A percentile compares a stretch with the other conserved stretches of the same genome.
Conservation (phyloP, 148 eudicot genomes). For the Beta vulgaris region DNA sequence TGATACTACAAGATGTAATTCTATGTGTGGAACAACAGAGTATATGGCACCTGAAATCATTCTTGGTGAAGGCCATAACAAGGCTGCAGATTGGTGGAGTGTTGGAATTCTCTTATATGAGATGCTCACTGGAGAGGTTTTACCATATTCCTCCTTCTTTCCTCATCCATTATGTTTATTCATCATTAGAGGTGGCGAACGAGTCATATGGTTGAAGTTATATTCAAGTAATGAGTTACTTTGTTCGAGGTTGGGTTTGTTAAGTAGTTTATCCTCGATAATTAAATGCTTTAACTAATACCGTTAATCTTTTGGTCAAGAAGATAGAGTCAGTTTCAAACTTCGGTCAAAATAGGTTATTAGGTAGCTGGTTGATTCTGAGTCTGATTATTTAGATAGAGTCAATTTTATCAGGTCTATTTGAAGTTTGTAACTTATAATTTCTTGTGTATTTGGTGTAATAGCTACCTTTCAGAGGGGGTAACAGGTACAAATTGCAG, state of each 20-base stretch:
- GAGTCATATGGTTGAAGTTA: too few species aligned
- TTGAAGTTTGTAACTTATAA: background rate
- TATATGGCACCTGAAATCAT: constrained; percentile 59
- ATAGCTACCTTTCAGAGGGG: constrained; percentile 79
- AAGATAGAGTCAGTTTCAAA: too few species aligned
- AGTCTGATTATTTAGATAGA: background rate
- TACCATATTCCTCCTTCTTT: background rate
- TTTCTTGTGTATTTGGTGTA: constrained; percentile 13
- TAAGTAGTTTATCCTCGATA: too few species aligned
- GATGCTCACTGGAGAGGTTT: constrained; percentile 60
- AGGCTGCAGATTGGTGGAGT: constrained; percentile 62
- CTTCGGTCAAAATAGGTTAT: too few species aligned
- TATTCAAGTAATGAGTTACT: too few species aligned
- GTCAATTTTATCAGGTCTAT: background rate
- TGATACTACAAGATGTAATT: constrained; percentile 39
- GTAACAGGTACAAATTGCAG: constrained; percentile 65
- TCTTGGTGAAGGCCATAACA: constrained; percentile 50
- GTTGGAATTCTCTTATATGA: constrained; percentile 49
- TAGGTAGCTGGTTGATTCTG: background rate
- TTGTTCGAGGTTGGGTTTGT: too few species aligned
- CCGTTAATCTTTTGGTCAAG: too few species aligned
- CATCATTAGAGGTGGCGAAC: too few species aligned
- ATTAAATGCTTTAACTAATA: too few species aligned
- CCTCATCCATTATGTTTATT: background rate
- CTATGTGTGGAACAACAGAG: constrained; percentile 52